Conservation (phyloP, 1,139 yeast genomes). For the Candida gigantensis region DNA sequence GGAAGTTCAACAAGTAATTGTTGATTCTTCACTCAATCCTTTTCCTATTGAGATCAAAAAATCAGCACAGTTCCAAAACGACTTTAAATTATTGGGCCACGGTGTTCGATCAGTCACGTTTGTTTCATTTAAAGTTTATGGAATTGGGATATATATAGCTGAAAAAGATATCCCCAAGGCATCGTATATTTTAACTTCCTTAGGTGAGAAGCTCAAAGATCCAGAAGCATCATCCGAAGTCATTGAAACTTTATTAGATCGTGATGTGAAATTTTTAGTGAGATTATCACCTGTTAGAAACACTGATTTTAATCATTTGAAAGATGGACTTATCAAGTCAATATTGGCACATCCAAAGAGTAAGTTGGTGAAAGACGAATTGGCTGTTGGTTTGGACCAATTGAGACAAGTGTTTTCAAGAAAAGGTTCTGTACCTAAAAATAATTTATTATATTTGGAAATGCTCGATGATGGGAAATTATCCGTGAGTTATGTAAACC, state of each 20-base stretch:
- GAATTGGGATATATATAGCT: constrained; percentile 76
- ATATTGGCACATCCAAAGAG: constrained; percentile 57
- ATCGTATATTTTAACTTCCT: constrained; percentile 36
- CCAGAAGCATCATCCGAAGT: constrained; percentile 46
- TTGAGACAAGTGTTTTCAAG: constrained; percentile 50
- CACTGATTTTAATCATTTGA: constrained; percentile 85
- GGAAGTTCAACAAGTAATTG: constrained; percentile 28
- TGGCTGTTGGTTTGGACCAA: constrained; percentile 57
- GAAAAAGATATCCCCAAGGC: constrained; percentile 53
- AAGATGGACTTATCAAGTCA: constrained; percentile 86
- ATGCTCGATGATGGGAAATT: constrained; percentile 48
- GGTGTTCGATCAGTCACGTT: constrained; percentile 87
- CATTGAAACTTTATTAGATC: constrained; percentile 55
- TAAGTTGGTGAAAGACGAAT: constrained; percentile 33
- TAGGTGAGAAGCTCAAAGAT: constrained; percentile 26
- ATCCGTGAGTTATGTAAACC: constrained; percentile 42
- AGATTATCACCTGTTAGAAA: constrained; percentile 84
- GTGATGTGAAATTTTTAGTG: constrained; percentile 64
- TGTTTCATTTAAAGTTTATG: constrained; percentile 81
- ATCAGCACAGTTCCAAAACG: constrained; percentile 21
- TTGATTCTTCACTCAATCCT: constrained; percentile 53
- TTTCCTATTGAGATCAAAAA: constrained; percentile 42
- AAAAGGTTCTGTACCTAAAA: constrained; percentile 65
- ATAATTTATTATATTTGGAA: constrained; percentile 56
- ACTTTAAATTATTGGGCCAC: constrained; percentile 63